phyloP scores from a whole-genome alignment of 345 rosid species.

The Brassica carinata region DNA sequence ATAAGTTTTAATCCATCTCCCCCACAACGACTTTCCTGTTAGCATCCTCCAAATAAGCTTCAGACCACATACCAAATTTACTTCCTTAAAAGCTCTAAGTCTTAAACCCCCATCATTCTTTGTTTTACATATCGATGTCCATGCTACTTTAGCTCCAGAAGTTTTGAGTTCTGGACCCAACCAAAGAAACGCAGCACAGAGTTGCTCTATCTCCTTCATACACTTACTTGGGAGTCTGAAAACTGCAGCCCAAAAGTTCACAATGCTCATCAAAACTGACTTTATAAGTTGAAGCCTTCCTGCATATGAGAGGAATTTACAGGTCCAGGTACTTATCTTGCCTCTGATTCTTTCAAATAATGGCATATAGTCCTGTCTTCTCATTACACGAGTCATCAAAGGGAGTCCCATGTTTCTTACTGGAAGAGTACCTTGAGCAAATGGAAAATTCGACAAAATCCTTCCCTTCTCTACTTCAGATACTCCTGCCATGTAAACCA shows the following conservation, averaged over 20 bases:
- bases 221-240: too few species aligned
- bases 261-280: background rate
- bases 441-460: background rate
- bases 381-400: too few species aligned
- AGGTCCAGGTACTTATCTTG: background rate
- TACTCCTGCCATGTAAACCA: background rate
- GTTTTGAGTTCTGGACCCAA: background rate
- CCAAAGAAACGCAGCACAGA: too few species aligned
- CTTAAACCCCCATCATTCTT: background rate
- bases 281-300: background rate
- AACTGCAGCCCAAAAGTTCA: background rate
- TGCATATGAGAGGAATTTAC: background rate
- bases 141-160: background rate
- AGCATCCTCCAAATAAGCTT: background rate
- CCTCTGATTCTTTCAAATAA: too few species aligned
- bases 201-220: too few species aligned
- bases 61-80: background rate
- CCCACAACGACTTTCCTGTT: background rate
- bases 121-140: background rate
- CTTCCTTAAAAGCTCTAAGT: too few species aligned
- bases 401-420: background rate
- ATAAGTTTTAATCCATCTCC: background rate
- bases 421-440: background rate
- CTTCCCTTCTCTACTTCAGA: background rate
- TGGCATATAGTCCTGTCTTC: too few species aligned